These are phyloP conservation scores for Globisporangium abappressorium DNA, from an alignment of 352 stramenopile genomes.

Conservation along the genomic window DNA sequence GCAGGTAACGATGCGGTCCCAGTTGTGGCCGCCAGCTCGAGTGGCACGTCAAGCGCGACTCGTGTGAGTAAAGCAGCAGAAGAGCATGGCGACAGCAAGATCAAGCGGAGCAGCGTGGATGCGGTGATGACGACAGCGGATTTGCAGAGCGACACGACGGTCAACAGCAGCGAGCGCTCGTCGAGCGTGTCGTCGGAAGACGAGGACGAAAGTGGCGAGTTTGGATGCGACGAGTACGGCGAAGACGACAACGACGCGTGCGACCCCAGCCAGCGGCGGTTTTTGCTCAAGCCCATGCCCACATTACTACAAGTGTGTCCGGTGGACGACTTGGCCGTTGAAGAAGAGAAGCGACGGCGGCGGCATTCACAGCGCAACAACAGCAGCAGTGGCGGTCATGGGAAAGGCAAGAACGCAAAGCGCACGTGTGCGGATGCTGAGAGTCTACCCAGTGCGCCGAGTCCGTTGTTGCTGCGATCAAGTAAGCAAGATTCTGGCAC, in stretches of 20 bases:
- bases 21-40: neutral
- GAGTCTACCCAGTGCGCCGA: constrained; percentile 47
- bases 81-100: neutral
- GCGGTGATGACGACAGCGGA: neutral
- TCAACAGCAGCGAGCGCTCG: constrained; percentile 20
- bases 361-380: constrained; percentile 30
- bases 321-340: constrained; percentile 67
- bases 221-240: constrained; percentile 16
- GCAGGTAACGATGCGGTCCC: neutral
- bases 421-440: constrained; percentile 50
- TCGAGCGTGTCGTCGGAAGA: constrained; percentile 11
- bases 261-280: constrained; percentile 15
- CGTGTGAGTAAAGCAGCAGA: neutral
- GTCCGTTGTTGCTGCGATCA: constrained; percentile 23
- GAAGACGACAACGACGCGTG: constrained; percentile 4
- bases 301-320: constrained; percentile 67
- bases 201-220: constrained; percentile 3
- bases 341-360: constrained; percentile 76
- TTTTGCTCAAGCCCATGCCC: constrained; percentile 72
- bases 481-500: constrained; percentile 16
- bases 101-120: neutral
- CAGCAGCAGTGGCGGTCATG: constrained; percentile 19
- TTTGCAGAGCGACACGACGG: constrained; percentile 13
- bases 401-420: constrained; percentile 41
- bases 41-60: neutral